Evolutionary conservation across 371 early-diverging fungal genomes (phyloP).

Genomic region (Batkoa obscura): DNA sequence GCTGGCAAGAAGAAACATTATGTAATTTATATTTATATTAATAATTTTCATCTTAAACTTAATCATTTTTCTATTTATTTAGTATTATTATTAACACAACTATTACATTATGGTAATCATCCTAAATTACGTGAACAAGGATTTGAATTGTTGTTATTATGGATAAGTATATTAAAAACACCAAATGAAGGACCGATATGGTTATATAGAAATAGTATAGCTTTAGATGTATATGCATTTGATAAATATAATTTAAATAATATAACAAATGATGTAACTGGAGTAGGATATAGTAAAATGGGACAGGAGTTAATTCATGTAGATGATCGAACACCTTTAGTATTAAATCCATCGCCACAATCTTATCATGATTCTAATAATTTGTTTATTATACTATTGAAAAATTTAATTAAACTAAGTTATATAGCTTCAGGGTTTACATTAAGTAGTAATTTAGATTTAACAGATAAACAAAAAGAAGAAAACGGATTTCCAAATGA

Average conservation of each 20-base stretch:
- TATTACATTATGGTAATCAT: constrained; percentile 44
- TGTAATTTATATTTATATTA: no score
- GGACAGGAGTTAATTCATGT: constrained; percentile 17
- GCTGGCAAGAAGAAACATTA: neutral
- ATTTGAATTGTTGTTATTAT: constrained; percentile 46
- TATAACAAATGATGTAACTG: constrained; percentile 9
- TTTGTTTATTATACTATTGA: constrained; percentile 30
- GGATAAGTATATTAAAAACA: constrained; percentile 41
- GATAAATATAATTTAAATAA: constrained; percentile 17
- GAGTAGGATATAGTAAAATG: constrained; percentile 10
- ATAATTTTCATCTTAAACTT: neutral
- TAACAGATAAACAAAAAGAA: constrained; percentile 26
- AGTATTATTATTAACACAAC: constrained; percentile 26
- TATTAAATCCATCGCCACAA: constrained; percentile 29
- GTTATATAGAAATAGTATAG: constrained; percentile 40
- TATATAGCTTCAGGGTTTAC: constrained; percentile 45
- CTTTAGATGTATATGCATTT: constrained; percentile 37
- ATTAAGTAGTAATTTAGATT: constrained; percentile 31
- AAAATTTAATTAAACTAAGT: constrained; percentile 35
- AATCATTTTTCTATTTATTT: neutral
- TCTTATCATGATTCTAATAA: constrained; percentile 32
- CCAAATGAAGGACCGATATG: constrained; percentile 39
- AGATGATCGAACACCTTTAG: constrained; percentile 32
- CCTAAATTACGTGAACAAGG: constrained; percentile 47
- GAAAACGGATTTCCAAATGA: constrained; percentile 28